These are phyloP conservation scores for Eruca vesicaria DNA, from an alignment of 441 rosid species.

Conservation along the genomic window DNA sequence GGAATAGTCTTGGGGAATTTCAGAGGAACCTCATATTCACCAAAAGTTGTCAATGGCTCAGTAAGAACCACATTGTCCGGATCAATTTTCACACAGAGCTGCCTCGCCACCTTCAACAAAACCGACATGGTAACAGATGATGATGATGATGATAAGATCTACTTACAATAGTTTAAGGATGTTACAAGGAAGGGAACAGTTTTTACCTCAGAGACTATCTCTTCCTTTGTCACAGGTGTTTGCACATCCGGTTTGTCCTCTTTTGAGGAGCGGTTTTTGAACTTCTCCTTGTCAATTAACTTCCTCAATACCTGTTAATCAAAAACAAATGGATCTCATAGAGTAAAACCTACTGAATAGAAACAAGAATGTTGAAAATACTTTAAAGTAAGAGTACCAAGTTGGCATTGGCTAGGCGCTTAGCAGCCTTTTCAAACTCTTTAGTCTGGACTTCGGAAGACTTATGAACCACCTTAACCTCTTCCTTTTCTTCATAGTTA, in stretches of 20 bases:
- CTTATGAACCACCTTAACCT: conserved; percentile 65
- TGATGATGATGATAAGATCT: not conserved
- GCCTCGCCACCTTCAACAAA: conserved; percentile 67
- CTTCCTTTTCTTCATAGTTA: conserved; percentile 71
- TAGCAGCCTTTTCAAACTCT: conserved; percentile 82
- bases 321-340: not conserved
- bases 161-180: not conserved
- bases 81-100: conserved; percentile 67
- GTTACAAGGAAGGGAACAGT: not conserved
- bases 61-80: conserved; percentile 69
- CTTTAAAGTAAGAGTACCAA: conserved; percentile 48
- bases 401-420: conserved; percentile 55
- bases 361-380: not conserved
- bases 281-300: conserved; percentile 56
- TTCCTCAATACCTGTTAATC: conserved; percentile 56
- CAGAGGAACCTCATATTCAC: conserved; percentile 73
- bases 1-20: conserved; percentile 82
- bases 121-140: not conserved
- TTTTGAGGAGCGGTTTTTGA: conserved; percentile 66
- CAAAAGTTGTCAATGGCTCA: conserved; percentile 63
- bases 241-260: conserved; percentile 75
- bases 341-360: not conserved
- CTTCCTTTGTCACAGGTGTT: conserved; percentile 73
- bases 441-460: conserved; percentile 50
- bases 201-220: conserved; percentile 71